Percentiles rank a stretch among this genome's conserved stretches.
Conservation (phyloP, 75 land plant species). For the Pinus taeda region DNA sequence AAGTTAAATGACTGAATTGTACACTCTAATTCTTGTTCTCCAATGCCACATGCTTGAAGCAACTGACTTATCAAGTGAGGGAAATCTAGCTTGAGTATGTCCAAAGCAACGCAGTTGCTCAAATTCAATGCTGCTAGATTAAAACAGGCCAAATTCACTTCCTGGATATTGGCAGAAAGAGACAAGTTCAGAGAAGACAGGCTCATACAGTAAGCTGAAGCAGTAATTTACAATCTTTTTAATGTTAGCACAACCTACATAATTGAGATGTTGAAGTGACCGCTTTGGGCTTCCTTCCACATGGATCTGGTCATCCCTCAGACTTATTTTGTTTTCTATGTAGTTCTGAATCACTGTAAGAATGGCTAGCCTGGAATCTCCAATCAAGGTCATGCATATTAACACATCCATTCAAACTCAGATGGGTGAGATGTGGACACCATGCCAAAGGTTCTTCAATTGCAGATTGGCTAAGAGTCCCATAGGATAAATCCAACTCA, state of each 20-base stretch:
- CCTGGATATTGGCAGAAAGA: constrained; percentile 77
- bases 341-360: neutral
- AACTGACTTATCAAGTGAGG: too few species aligned
- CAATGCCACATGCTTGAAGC: too few species aligned
- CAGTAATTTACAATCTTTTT: constrained; percentile 70
- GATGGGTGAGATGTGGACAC: constrained; percentile 80
- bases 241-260: constrained; percentile 90
- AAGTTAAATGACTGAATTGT: too few species aligned
- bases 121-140: too few species aligned
- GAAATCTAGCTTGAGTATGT: too few species aligned
- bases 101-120: too few species aligned
- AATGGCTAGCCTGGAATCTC: constrained; percentile 21
- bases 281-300: neutral
- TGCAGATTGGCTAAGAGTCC: constrained; percentile 67
- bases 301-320: constrained; percentile 4
- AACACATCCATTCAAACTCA: constrained; percentile 83
- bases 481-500: constrained; percentile 90
- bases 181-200: constrained; percentile 78
- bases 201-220: constrained; percentile 48
- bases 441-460: constrained; percentile 72
- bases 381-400: constrained; percentile 85
- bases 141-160: constrained; percentile 81
- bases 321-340: neutral
- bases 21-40: too few species aligned
- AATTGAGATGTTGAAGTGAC: constrained; percentile 71